Percentiles rank a stretch among this genome's conserved stretches.
phyloP scores from a whole-genome alignment of 2,329 filamentous ascomycete species.

The Xenoacremonium recifei region DNA sequence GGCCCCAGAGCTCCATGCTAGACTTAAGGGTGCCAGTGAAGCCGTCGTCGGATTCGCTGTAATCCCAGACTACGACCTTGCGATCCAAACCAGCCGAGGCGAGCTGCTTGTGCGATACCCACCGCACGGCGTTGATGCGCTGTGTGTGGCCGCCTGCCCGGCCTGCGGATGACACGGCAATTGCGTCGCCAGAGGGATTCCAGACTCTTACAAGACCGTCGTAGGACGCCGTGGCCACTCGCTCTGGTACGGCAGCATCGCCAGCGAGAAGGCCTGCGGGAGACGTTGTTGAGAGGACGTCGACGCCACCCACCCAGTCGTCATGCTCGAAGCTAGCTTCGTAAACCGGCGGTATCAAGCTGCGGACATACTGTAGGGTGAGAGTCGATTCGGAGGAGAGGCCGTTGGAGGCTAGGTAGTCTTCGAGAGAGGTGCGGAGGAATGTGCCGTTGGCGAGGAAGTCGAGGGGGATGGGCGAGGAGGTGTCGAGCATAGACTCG shows the following conservation, averaged over 20 bases:
- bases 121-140: conserved; percentile 79
- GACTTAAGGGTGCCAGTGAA: conserved; percentile 65
- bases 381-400: conserved; percentile 86
- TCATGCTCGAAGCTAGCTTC: conserved; percentile 94
- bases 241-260: conserved; percentile 31
- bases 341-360: conserved; percentile 83
- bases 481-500: conserved; percentile 66
- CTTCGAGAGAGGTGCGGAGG: conserved; percentile 82
- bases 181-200: conserved; percentile 82
- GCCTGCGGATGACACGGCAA: conserved; percentile 70
- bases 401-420: conserved; percentile 83
- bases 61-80: conserved; percentile 88
- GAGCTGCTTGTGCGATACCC: conserved; percentile 74
- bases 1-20: conserved; percentile 79
- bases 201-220: conserved; percentile 87
- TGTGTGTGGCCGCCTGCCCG: conserved; percentile 71
- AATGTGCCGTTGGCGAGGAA: conserved; percentile 95
- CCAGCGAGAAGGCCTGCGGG: conserved; percentile 50
- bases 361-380: conserved; percentile 89
- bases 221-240: conserved; percentile 89
- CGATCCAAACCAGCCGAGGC: conserved; percentile 83
- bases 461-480: conserved; percentile 75
- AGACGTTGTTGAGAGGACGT: conserved; percentile 71
- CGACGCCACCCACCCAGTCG: conserved; percentile 90
- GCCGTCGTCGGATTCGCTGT: conserved; percentile 63